Base-by-base conservation (phyloP, 257 asterid species). In the Echites panduratus region DNA sequence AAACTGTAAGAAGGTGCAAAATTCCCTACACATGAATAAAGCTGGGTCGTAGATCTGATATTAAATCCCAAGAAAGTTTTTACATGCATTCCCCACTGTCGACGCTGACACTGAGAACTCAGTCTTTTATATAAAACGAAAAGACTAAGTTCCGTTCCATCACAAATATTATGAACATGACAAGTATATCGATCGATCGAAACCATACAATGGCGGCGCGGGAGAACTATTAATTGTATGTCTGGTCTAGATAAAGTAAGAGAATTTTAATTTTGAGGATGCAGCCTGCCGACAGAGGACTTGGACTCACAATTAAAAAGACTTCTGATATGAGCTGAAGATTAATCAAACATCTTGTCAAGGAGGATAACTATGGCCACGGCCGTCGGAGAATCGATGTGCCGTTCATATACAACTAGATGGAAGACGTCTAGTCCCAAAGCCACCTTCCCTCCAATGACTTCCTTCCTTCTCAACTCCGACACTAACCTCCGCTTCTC, bases 301-400 rank as follows among this genome's bases (percentile, higher is more conserved):
- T 32, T 32, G 43, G 26, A 4, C 9, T 13, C 14, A 64, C 9
- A 38, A 64, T 38, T 38, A 35, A 38, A 41, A 38, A 64, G 20
- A 9, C 27, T 49, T 38, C 48, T 38, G 69, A 19, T 64, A 64
- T 3, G 5, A 27, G 67, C 10, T 32, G 84, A 85, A 26, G 88
- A 82, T 48, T n/a, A n/a, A n/a, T 84, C 82, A 58, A 76, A 88
- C 96, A 90, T 88, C 78, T 82, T 90, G 66, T 90, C 97, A 16
- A 90, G 92, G 69, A 89, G 83, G 69, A 90, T 82, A 40, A 90
- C 90, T 43, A 89, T 29, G 2, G 90, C 88, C 97, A 90, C 87
- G 49, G 92, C 92, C 2, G 77, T 49, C 7, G 84, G 70, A 1
- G 80, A 50, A 24, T 89, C 89, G 56, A 86, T 78, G 71, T 82